Base-by-base conservation (phyloP, 768 basidiomycete species). In the Termitomyces sp. region DNA sequence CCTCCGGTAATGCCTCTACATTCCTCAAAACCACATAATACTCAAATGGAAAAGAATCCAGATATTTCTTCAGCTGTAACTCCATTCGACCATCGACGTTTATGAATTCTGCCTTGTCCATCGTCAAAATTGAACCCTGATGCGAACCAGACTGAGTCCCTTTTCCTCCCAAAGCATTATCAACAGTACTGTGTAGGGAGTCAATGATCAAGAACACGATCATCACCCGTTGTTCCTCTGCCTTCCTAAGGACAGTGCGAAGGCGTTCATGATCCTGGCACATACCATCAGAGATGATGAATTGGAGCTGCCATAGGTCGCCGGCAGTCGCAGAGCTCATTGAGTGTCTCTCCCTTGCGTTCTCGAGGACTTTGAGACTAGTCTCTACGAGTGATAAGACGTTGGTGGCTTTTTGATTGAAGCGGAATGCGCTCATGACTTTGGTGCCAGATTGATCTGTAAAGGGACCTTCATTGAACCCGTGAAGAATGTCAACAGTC, bases 251-350 rank as follows among this genome's bases (percentile, higher is more conserved):
- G 34, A 92, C 74, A 3, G 86, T 86, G 42, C 90, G 86, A 54
- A 99, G 80, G 66, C 83, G 81, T 46, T 95, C 91, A 73, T 98
- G 96, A 70, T 97, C 92, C 72, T 98, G 94, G 71, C 96, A 98
- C 66, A 98, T 91, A n/a, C 97, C 97, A 68, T 99, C 97, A 15
- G 95, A 98, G 63, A 99, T 94, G 80, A 99, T 97, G 76, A 98
- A 92, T 73, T 98, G 86, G 57, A 99, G 82, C 71, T 99, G 97
- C 97, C 97, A 98, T 29, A 99, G 79, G 64, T 98, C 95, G 17
- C 85, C 83, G 6, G 89, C 83, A 4, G 86, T 82, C 3, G 85
- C 79, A 17, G 88, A 88, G 47, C 79, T 79, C 73, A 81, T 79
- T 47, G 80, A 72, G 48, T 85, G 83, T 29, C 81, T 79, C 67